A percentile compares a stretch with the other conserved stretches of the same genome.
These are phyloP conservation scores for Podospora tetraspora DNA, from an alignment of 495 filamentous ascomycete species.

Conservation along the genomic window DNA sequence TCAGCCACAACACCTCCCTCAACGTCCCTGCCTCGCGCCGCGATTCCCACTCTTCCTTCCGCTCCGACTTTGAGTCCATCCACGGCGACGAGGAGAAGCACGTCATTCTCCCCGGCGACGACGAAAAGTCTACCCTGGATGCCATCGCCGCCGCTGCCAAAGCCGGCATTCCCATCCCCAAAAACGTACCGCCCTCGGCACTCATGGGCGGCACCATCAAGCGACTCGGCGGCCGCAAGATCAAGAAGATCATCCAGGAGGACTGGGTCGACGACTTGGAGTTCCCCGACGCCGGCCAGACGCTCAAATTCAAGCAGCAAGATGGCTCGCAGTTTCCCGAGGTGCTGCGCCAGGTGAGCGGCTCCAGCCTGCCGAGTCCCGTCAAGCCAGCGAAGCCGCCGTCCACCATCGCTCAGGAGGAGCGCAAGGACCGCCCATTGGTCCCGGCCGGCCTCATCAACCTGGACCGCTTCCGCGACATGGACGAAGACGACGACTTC, in stretches of 20 bases:
- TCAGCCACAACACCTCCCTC: slow-evolving; percentile 57
- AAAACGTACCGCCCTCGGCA: slow-evolving; percentile 87
- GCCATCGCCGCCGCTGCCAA: slow-evolving; percentile 81
- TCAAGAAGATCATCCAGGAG: slow-evolving; percentile 70
- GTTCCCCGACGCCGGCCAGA: slow-evolving; percentile 56
- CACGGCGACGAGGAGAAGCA: slow-evolving; percentile 81
- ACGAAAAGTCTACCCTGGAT: slow-evolving; percentile 71
- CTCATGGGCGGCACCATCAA: slow-evolving; percentile 93
- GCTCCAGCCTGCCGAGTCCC: slow-evolving; percentile 39
- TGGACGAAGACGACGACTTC: slow-evolving; percentile 53
- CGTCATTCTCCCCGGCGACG: slow-evolving; percentile 68
- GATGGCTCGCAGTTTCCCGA: slow-evolving; percentile 62
- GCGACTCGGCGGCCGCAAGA: slow-evolving; percentile 74
- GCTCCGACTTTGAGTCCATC: slow-evolving; percentile 72
- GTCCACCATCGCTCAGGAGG: slow-evolving; percentile 18
- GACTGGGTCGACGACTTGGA: slow-evolving; percentile 93
- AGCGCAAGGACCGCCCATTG: slow-evolving; percentile 26
- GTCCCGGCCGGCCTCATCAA: slow-evolving; percentile 35
- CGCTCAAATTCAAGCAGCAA: slow-evolving; percentile 58
- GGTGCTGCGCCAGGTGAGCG: slow-evolving; percentile 57
- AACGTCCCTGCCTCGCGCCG: slow-evolving; percentile 51
- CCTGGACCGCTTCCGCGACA: slow-evolving; percentile 58
- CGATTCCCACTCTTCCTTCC: slow-evolving; percentile 73
- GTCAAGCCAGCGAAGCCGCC: slow-evolving; percentile 30
- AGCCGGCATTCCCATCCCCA: slow-evolving; percentile 87